Evolutionary conservation across 1,284 basidiomycete genomes (phyloP), one percentile per base, ranked within the genome.

Genomic region (Austroboletus niveus): DNA sequence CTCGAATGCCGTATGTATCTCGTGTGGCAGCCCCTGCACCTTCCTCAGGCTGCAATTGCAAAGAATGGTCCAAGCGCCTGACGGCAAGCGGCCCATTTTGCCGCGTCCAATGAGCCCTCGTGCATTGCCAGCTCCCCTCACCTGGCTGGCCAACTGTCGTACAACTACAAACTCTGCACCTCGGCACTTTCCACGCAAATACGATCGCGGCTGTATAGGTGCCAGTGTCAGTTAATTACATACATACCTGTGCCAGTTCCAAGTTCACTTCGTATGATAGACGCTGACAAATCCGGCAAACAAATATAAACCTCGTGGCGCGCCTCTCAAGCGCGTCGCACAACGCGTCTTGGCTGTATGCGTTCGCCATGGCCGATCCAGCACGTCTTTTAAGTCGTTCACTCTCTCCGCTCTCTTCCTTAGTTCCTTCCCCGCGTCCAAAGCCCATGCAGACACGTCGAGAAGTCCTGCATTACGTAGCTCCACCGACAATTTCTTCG

Each of bases 1-100:
- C 43, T 59, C 71, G 9, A 54, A 70, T 32, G 55, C 54, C 12
- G 62, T 78, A 8, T 29, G 27, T 29, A 29, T 29, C 27, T 29
- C 27, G 5, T 29, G 27, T 27, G 27, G 7, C 22, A 24, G 4
- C 22, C 27, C 6, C 27, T 8, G 27, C 27, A 29, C 72, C 80
- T 60, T 84, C 17, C 17, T 17, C 17, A 17, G 17, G 17, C 84
- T 1, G 80, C 83, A 1, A 74, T 86, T 35, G 71, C 72, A 17
- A 64, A 80, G 49, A 82, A 87, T 24, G 22, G 22, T 22, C 73
- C 63, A 7, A 58, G 68, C 82, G 2, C 81, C 81, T 1, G 83
- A 80, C 49, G 83, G 82, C 3, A 69, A 64, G 42, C 63, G 54
- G 29, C 60, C 85, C n/a, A 29, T 29, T 29, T 29, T 9, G 29